Conservation (phyloP, 2,329 filamentous ascomycete genomes). For the Aspergillus pseudoterreus region DNA sequence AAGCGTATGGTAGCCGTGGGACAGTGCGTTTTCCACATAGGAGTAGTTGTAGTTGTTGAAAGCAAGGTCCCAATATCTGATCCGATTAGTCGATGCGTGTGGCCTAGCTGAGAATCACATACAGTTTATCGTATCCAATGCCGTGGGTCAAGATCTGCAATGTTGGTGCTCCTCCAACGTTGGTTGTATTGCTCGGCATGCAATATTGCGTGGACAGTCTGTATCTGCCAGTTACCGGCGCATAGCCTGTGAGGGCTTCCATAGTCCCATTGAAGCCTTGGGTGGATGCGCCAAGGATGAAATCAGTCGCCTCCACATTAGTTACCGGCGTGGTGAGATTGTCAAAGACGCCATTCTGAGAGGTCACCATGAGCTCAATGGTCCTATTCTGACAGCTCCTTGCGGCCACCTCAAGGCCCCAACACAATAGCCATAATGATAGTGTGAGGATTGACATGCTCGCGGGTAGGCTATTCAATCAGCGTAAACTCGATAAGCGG, state of each 20-base stretch:
- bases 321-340: conserved; percentile 13
- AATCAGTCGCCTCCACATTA: conserved; percentile 13
- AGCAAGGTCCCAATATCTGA: conserved; percentile 35
- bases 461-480: too few species aligned
- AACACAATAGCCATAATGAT: too few species aligned
- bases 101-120: background rate
- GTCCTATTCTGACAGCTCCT: conserved; percentile 1
- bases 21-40: conserved; percentile 34
- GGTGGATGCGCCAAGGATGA: conserved; percentile 7
- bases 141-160: conserved; percentile 41
- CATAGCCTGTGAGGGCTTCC: conserved; percentile 14
- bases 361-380: conserved; percentile 2
- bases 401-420: background rate
- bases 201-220: background rate
- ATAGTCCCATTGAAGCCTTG: conserved; percentile 14
- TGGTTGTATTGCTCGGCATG: background rate
- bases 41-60: conserved; percentile 30
- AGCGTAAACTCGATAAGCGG: too few species aligned
- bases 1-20: conserved; percentile 38
- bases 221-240: conserved; percentile 13
- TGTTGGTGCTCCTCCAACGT: background rate
- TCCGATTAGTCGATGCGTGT: background rate
- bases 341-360: conserved; percentile 8
- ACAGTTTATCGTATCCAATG: conserved; percentile 31
- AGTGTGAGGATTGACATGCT: too few species aligned